A percentile compares a stretch with the other conserved stretches of the same genome.
Evolutionary conservation across 2,329 filamentous ascomycete genomes (phyloP).

Genomic region (Xylariaceae sp.): DNA sequence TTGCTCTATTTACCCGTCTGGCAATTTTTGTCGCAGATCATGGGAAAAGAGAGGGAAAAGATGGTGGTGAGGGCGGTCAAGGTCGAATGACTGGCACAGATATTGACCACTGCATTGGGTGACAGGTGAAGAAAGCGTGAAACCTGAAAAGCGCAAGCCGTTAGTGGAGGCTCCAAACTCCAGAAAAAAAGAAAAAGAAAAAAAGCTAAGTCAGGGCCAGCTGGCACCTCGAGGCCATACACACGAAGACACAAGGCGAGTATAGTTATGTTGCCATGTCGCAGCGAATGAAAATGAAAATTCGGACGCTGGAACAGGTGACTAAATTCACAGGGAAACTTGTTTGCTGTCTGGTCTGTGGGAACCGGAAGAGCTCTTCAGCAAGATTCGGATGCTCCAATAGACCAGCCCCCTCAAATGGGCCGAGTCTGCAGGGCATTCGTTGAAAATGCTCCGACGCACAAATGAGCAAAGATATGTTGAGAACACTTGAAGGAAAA

Average conservation of each 20-base stretch:
- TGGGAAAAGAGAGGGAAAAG: constrained; percentile 1
- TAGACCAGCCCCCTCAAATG: constrained; percentile 28
- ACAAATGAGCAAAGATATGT: constrained; percentile 12
- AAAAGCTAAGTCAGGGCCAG: neutral
- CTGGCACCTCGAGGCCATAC: constrained; percentile 2
- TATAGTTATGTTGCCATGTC: constrained; percentile 7
- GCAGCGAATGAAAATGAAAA: constrained; percentile 14
- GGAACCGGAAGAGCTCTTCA: constrained; percentile 1
- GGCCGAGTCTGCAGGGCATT: constrained; percentile 24
- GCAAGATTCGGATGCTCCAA: constrained; percentile 14
- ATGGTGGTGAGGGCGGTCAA: constrained; percentile 6
- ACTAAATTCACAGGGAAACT: constrained; percentile 5
- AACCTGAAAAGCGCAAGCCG: constrained; percentile 5
- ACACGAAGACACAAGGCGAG: neutral
- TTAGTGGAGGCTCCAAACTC: constrained; percentile 12
- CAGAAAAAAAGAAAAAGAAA: too few relatives aligned
- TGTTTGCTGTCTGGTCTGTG: constrained; percentile 9
- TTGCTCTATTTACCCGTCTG: constrained; percentile 11
- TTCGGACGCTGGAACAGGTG: neutral
- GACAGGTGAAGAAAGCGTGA: constrained; percentile 6
- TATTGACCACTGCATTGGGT: constrained; percentile 13
- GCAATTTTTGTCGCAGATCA: neutral
- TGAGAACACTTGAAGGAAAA: neutral
- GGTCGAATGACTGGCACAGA: constrained; percentile 7
- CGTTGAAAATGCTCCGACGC: constrained; percentile 3